Evolutionary conservation across 2,329 filamentous ascomycete species (phyloP).

Genomic region (Penicillium occitanis): DNA sequence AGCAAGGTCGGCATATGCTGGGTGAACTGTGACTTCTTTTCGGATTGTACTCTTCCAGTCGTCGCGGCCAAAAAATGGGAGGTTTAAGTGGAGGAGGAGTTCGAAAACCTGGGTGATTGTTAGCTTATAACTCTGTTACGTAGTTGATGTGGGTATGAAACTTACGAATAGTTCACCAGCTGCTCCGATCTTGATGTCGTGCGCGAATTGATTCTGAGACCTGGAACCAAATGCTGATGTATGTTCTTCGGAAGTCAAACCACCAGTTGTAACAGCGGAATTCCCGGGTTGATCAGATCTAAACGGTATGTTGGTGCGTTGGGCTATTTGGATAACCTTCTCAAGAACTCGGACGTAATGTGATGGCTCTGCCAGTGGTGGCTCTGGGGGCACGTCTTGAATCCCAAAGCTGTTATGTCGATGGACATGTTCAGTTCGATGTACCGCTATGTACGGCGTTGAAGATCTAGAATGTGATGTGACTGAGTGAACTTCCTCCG

Average conservation of each 20-base stretch:
- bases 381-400: not conserved
- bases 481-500: not conserved
- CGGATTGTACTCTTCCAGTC: slow-evolving; percentile 56
- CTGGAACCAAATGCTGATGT: not conserved
- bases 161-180: not conserved
- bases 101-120: not conserved
- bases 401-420: not conserved
- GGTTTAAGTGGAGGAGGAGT: slow-evolving; percentile 18
- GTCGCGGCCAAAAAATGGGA: slow-evolving; percentile 35
- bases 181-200: not conserved
- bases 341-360: not conserved
- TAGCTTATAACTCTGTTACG: too few species aligned
- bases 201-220: not conserved
- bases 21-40: slow-evolving; percentile 40
- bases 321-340: slow-evolving; percentile 1
- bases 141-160: too few species aligned
- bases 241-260: not conserved
- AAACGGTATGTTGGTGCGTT: slow-evolving; percentile 15
- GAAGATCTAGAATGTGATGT: not conserved
- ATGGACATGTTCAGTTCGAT: not conserved
- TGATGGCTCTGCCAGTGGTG: not conserved
- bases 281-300: slow-evolving; percentile 4
- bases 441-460: not conserved
- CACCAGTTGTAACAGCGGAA: not conserved
- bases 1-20: slow-evolving; percentile 43